A percentile compares a stretch with the other conserved stretches of the same genome.
These are phyloP conservation scores for Penstemon eatonii DNA, from an alignment of 257 asterid species.

Conservation along the genomic window DNA sequence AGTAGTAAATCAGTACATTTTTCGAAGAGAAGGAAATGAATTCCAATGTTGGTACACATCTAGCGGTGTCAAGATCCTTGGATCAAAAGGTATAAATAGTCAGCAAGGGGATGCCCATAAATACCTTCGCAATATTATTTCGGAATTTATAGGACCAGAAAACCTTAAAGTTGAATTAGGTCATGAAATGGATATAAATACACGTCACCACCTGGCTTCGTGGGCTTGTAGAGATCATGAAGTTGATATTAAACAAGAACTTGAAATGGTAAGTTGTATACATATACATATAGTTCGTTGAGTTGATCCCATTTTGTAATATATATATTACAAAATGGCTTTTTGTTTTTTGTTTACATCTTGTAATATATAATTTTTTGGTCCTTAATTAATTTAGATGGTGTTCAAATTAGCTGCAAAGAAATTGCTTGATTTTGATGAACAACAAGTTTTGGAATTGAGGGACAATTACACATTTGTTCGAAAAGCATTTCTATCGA, in stretches of 20 bases:
- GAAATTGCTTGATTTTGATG: conserved; percentile 49
- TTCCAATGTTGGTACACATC: conserved; percentile 88
- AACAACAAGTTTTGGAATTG: conserved; percentile 42
- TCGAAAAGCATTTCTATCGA: conserved; percentile 50
- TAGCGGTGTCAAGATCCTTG: conserved; percentile 69
- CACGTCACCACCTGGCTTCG: too few relatives aligned
- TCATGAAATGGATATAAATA: too few relatives aligned
- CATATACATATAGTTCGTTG: too few relatives aligned
- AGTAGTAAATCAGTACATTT: conserved; percentile 67
- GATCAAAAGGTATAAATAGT: conserved; percentile 66
- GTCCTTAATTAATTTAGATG: conserved; percentile 31
- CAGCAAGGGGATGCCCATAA: conserved; percentile 79
- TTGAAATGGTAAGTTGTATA: too few relatives aligned
- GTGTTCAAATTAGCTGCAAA: conserved; percentile 52
- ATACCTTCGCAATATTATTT: conserved; percentile 77
- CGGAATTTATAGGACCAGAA: conserved; percentile 72
- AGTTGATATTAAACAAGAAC: too few relatives aligned
- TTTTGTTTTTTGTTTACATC: too few relatives aligned
- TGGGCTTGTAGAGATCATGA: too few relatives aligned
- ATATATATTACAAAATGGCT: too few relatives aligned
- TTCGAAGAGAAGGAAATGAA: conserved; percentile 68
- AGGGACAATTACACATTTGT: conserved; percentile 43
- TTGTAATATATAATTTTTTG: too few relatives aligned
- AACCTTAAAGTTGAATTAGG: conserved; percentile 38
- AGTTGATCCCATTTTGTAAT: too few relatives aligned